These are phyloP conservation scores for Starmera amethionina DNA, from an alignment of 805 yeast genomes.

Conservation along the genomic window DNA sequence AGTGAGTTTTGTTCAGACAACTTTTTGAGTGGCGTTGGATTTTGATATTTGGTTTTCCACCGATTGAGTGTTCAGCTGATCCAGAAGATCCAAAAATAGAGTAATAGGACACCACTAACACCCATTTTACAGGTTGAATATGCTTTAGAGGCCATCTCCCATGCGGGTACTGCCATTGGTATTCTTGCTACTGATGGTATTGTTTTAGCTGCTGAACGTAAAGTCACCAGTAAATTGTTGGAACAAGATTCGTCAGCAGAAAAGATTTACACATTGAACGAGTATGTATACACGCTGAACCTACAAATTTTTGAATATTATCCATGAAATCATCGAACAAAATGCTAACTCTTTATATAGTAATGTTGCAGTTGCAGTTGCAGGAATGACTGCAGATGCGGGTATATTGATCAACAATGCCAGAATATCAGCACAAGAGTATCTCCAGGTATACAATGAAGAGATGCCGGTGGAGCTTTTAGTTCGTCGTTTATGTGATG, in stretches of 20 bases:
- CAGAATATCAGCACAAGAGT: conserved; percentile 75
- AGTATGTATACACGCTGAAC: conserved; percentile 22
- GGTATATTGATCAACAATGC: conserved; percentile 81
- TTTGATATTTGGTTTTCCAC: background rate
- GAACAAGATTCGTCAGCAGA: conserved; percentile 94
- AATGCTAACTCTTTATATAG: conserved; percentile 2
- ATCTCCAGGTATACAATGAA: conserved; percentile 80
- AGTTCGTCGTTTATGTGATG: conserved; percentile 82
- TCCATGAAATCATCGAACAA: conserved; percentile 1
- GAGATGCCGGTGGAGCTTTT: conserved; percentile 89
- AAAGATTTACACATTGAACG: conserved; percentile 79
- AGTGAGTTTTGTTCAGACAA: conserved; percentile 29
- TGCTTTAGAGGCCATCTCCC: conserved; percentile 94
- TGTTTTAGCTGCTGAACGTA: conserved; percentile 93
- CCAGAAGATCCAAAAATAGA: background rate
- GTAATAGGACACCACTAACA: background rate
- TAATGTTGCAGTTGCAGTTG: conserved; percentile 85
- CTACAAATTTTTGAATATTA: background rate
- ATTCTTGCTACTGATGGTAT: conserved; percentile 83
- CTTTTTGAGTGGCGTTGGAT: conserved; percentile 1
- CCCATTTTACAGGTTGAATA: conserved; percentile 61
- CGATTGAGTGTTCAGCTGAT: background rate
- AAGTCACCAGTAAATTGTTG: conserved; percentile 82
- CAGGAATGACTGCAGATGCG: conserved; percentile 98
- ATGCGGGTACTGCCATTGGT: conserved; percentile 95